phyloP scores from a whole-genome alignment of 305 asterid genomes.

The Rubia balearica region DNA sequence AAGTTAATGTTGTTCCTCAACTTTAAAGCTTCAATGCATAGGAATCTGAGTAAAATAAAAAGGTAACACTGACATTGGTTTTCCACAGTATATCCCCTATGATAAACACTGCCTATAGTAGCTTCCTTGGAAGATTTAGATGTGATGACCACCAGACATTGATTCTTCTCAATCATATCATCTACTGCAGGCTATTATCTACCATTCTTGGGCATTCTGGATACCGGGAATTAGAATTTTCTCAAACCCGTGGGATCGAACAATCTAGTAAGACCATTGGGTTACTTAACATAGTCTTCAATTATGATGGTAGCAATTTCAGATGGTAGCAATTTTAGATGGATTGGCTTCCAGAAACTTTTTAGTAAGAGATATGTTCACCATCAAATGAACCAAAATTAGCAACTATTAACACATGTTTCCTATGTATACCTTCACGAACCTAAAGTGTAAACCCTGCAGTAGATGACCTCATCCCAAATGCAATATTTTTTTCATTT shows the following conservation, averaged over 20 bases:
- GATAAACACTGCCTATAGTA: slow-evolving; percentile 76
- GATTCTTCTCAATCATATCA: slow-evolving; percentile 69
- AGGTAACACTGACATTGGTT: slow-evolving; percentile 61
- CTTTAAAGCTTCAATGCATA: not conserved
- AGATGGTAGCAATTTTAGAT: no score
- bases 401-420: no score
- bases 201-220: slow-evolving; percentile 78
- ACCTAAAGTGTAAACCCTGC: no score
- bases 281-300: slow-evolving; percentile 76
- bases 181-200: slow-evolving; percentile 82
- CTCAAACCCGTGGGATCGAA: slow-evolving; percentile 61
- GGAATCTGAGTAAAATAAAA: not conserved
- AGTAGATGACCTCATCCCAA: no score
- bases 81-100: slow-evolving; percentile 82
- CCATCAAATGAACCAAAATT: not conserved
- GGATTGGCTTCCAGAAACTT: slow-evolving; percentile 65
- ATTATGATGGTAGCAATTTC: slow-evolving; percentile 74
- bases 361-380: not conserved
- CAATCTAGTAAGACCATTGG: slow-evolving; percentile 55
- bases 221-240: slow-evolving; percentile 64
- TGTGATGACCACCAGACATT: slow-evolving; percentile 82
- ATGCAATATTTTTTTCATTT: no score
- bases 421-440: no score
- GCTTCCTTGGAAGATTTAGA: slow-evolving; percentile 69
- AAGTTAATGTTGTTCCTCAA: not conserved